phyloP scores from a whole-genome alignment of 192 early-diverging fungal genomes.

The Thamnidium elegans region DNA sequence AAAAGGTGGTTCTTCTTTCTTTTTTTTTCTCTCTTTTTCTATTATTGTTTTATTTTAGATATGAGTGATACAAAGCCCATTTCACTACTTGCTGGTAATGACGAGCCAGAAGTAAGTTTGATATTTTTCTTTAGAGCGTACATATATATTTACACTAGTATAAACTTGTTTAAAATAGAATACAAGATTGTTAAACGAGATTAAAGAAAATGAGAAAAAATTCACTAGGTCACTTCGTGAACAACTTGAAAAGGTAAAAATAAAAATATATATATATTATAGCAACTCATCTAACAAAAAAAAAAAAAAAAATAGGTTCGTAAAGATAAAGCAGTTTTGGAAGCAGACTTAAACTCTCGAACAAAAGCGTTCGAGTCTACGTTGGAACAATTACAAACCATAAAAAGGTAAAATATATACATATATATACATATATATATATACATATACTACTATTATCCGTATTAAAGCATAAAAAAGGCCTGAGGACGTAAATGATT shows the following conservation, averaged over 20 bases:
- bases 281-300: not conserved
- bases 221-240: constrained; percentile 26
- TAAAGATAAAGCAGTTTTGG: constrained; percentile 32
- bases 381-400: constrained; percentile 15
- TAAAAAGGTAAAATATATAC: constrained; percentile 1
- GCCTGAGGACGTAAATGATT: not conserved
- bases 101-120: too few species aligned
- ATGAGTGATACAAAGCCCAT: too few species aligned
- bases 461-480: not conserved
- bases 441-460: too few species aligned
- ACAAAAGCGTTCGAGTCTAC: constrained; percentile 27
- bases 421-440: too few species aligned
- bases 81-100: too few species aligned
- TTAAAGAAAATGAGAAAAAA: constrained; percentile 20
- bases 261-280: not conserved
- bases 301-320: constrained; percentile 18
- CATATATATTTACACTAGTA: too few species aligned
- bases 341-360: constrained; percentile 32
- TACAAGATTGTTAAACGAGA: constrained; percentile 15
- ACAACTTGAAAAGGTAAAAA: constrained; percentile 30
- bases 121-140: too few species aligned
- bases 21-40: too few species aligned
- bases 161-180: too few species aligned
- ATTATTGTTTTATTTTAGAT: too few species aligned
- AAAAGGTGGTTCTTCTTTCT: too few species aligned